These are phyloP conservation scores for Clarireedia sp. DNA, from an alignment of 2,329 filamentous ascomycete genomes.

Conservation along the genomic window DNA sequence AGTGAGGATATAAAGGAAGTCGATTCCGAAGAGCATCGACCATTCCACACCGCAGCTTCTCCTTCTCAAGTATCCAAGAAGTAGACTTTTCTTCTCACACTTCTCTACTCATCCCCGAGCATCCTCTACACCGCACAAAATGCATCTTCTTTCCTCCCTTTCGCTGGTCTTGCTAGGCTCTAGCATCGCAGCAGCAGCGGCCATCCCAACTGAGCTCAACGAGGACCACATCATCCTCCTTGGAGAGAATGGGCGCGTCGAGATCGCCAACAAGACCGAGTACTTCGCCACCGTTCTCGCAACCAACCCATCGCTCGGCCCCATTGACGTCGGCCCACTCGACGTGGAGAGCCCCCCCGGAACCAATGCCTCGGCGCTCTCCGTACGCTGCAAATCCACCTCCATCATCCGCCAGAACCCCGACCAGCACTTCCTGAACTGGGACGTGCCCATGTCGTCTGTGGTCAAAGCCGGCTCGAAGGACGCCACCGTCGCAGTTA, in stretches of 20 bases:
- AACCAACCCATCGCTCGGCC: neutral
- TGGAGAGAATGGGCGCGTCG: neutral
- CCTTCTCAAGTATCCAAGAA: too few relatives aligned
- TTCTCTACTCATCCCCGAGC: neutral
- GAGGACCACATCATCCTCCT: neutral
- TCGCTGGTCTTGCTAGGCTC: conserved; percentile 1
- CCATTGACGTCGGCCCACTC: neutral
- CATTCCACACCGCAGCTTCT: too few relatives aligned
- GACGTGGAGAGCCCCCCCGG: neutral
- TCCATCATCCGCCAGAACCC: neutral
- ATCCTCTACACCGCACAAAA: neutral
- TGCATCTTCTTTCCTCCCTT: neutral
- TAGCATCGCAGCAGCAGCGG: neutral
- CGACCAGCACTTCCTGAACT: neutral
- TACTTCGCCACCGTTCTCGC: neutral
- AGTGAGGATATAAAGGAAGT: too few relatives aligned
- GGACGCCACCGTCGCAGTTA: neutral
- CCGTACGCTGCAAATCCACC: neutral
- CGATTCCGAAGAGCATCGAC: too few relatives aligned
- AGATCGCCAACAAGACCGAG: conserved; percentile 2
- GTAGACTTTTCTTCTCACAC: neutral
- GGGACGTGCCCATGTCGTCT: conserved; percentile 1
- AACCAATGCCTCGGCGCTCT: neutral
- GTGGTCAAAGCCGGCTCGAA: neutral
- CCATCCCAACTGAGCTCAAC: neutral